phyloP scores from a whole-genome alignment of 2,329 filamentous ascomycete species.

The Hymenoscyphus repandus region DNA sequence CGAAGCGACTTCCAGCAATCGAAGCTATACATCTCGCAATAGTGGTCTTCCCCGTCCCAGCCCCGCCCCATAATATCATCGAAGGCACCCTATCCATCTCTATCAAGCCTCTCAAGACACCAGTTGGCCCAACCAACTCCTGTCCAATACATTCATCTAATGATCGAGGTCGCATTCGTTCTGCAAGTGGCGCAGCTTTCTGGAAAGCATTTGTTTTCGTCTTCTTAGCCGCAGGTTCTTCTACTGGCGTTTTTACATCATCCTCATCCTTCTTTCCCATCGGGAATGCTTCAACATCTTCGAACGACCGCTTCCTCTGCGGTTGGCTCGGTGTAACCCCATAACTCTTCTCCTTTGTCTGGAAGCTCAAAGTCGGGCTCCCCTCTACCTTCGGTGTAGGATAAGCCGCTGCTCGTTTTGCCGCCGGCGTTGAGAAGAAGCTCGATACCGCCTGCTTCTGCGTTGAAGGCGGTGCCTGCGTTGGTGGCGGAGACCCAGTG shows the following conservation, averaged over 20 bases:
- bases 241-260: neutral
- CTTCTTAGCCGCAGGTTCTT: slow-evolving; percentile 49
- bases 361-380: slow-evolving; percentile 30
- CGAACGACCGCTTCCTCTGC: slow-evolving; percentile 29
- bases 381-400: slow-evolving; percentile 28
- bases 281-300: slow-evolving; percentile 15
- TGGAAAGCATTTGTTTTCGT: slow-evolving; percentile 59
- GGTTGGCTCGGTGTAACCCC: slow-evolving; percentile 21
- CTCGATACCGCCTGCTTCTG: slow-evolving; percentile 47
- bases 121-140: slow-evolving; percentile 77
- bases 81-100: slow-evolving; percentile 81
- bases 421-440: slow-evolving; percentile 58
- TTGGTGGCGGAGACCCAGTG: slow-evolving; percentile 35
- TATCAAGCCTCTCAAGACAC: slow-evolving; percentile 82
- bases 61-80: slow-evolving; percentile 89
- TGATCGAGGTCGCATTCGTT: slow-evolving; percentile 82
- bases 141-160: slow-evolving; percentile 87
- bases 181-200: slow-evolving; percentile 77
- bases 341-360: slow-evolving; percentile 31
- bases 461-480: slow-evolving; percentile 31
- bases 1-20: slow-evolving; percentile 76
- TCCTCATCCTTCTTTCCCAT: slow-evolving; percentile 13
- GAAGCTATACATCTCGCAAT: slow-evolving; percentile 87
- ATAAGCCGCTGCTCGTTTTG: slow-evolving; percentile 43
- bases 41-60: slow-evolving; percentile 81